A percentile compares a stretch with the other conserved stretches of the same genome.
phyloP scores from a whole-genome alignment of 1,139 yeast genomes.

The Zygoascus sp. region DNA sequence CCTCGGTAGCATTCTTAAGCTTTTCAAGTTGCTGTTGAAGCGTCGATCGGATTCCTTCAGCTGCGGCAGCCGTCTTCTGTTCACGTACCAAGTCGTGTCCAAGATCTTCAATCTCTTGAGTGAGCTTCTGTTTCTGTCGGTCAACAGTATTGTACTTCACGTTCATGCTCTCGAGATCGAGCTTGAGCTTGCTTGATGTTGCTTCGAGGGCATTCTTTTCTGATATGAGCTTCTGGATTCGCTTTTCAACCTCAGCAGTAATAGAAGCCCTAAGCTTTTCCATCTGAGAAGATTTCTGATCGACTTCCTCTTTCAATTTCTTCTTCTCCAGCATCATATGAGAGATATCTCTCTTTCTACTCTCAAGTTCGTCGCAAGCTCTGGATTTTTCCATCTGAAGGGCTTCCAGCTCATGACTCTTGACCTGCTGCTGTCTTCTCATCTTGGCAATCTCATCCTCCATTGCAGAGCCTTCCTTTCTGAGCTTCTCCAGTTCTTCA shows the following conservation, averaged over 20 bases:
- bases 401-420: constrained; percentile 22
- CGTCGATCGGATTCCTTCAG: constrained; percentile 23
- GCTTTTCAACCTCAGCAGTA: constrained; percentile 42
- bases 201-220: constrained; percentile 39
- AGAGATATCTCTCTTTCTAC: constrained; percentile 4
- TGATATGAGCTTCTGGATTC: constrained; percentile 36
- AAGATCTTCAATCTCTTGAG: constrained; percentile 74
- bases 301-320: constrained; percentile 25
- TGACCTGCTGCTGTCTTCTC: constrained; percentile 25
- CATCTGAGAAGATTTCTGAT: constrained; percentile 31
- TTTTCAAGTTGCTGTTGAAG: constrained; percentile 26
- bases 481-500: constrained; percentile 31
- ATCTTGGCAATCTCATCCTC: constrained; percentile 26
- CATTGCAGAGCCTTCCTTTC: constrained; percentile 41
- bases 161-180: constrained; percentile 28
- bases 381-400: constrained; percentile 29
- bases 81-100: constrained; percentile 31
- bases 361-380: constrained; percentile 21
- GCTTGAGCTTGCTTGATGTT: constrained; percentile 36
- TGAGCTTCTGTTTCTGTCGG: constrained; percentile 54
- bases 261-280: constrained; percentile 34
- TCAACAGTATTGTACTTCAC: constrained; percentile 24
- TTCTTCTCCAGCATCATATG: constrained; percentile 27
- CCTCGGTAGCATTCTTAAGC: constrained; percentile 24
- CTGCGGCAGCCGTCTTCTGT: constrained; percentile 26